Conservation (phyloP, 2,329 filamentous ascomycete species). For the Passalora sequoiae region DNA sequence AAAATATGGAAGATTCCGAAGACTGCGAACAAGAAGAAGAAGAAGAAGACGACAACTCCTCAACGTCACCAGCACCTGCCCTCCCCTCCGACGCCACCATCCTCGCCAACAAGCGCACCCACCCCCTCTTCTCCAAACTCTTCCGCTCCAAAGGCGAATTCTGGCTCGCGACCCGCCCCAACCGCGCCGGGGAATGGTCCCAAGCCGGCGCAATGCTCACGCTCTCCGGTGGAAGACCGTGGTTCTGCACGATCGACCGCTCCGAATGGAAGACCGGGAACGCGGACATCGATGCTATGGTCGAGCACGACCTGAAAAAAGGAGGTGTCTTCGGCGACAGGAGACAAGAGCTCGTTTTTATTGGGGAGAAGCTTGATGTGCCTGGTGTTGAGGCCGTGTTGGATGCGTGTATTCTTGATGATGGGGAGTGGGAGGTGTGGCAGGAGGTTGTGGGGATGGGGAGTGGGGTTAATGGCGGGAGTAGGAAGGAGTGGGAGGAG, state of each 20-base stretch:
- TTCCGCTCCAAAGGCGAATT: conserved; percentile 61
- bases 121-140: conserved; percentile 51
- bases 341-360: conserved; percentile 68
- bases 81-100: conserved; percentile 37
- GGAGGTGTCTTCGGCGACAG: conserved; percentile 59
- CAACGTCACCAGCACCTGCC: conserved; percentile 32
- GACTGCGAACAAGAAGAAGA: conserved; percentile 26
- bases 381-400: conserved; percentile 49
- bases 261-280: conserved; percentile 50
- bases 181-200: conserved; percentile 56
- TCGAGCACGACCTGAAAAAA: conserved; percentile 47
- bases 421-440: conserved; percentile 49
- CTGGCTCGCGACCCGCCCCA: conserved; percentile 55
- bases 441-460: conserved; percentile 31
- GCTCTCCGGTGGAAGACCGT: conserved; percentile 52
- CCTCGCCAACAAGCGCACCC: conserved; percentile 52
- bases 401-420: conserved; percentile 58
- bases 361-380: conserved; percentile 60
- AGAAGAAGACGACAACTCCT: conserved; percentile 35
- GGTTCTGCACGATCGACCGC: conserved; percentile 54
- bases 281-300: conserved; percentile 44
- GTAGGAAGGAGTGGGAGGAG: conserved; percentile 11
- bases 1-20: conserved; percentile 20
- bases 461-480: conserved; percentile 17
- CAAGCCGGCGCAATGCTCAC: conserved; percentile 62